Conservation (phyloP, 2,329 filamentous ascomycete species). For the Ceratocystis eucalypticola region DNA sequence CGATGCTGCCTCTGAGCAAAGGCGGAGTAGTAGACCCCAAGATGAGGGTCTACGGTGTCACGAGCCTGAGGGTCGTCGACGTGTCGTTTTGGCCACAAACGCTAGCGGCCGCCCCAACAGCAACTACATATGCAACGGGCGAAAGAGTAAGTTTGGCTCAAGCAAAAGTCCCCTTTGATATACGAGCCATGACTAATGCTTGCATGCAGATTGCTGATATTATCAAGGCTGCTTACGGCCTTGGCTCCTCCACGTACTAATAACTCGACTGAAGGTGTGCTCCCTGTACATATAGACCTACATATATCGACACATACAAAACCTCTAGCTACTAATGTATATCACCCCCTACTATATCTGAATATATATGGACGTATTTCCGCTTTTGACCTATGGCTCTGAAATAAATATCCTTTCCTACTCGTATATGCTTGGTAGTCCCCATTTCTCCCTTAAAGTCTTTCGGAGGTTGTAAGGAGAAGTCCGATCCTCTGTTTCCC, state of each 20-base stretch:
- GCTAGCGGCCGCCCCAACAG: constrained; percentile 23
- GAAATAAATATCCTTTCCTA: neutral
- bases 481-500: too few species aligned
- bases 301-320: neutral
- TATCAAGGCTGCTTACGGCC: constrained; percentile 9
- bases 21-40: constrained; percentile 28
- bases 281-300: constrained; percentile 1
- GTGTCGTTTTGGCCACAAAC: constrained; percentile 24
- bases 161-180: neutral
- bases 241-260: constrained; percentile 2
- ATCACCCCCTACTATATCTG: neutral
- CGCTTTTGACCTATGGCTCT: neutral
- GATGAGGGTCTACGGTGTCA: constrained; percentile 23
- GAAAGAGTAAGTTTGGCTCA: constrained; percentile 24
- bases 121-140: constrained; percentile 26
- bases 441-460: too few species aligned
- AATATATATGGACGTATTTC: neutral
- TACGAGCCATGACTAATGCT: constrained; percentile 12
- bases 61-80: constrained; percentile 28
- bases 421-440: neutral
- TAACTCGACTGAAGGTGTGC: neutral
- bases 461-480: too few species aligned
- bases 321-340: neutral
- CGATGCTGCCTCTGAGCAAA: constrained; percentile 31
- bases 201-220: constrained; percentile 13